Conservation (phyloP, 352 stramenopile species). For the Globisporangium cylindrosporum region DNA sequence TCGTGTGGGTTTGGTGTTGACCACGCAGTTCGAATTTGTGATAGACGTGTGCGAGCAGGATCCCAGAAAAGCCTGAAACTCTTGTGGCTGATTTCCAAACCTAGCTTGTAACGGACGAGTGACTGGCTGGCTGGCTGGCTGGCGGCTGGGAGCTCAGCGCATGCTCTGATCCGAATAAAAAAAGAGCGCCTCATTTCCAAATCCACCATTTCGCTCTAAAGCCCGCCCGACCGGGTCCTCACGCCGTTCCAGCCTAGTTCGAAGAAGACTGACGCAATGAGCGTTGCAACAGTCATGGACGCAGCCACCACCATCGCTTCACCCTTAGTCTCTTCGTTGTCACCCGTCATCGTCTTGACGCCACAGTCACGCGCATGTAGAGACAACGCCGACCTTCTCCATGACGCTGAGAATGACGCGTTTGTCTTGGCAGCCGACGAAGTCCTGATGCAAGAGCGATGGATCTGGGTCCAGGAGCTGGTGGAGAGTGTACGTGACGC, state of each 20-base stretch:
- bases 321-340: background rate
- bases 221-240: background rate
- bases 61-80: background rate
- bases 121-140: background rate
- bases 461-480: conserved; percentile 10
- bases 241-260: background rate
- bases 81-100: background rate
- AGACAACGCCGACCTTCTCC: background rate
- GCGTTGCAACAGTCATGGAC: background rate
- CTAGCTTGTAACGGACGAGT: background rate
- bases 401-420: background rate
- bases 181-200: background rate
- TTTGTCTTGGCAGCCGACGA: conserved; percentile 5
- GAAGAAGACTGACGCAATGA: background rate
- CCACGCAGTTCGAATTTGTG: background rate
- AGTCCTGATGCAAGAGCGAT: conserved; percentile 7
- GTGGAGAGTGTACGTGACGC: background rate
- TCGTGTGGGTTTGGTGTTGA: background rate
- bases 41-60: background rate
- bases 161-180: background rate
- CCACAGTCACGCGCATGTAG: background rate
- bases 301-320: background rate
- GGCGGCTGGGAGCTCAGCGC: background rate
- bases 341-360: background rate
- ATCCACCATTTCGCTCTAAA: background rate